phyloP scores from a whole-genome alignment of 176 grass and related monocot genomes.

The Triticum dicoccoides region DNA sequence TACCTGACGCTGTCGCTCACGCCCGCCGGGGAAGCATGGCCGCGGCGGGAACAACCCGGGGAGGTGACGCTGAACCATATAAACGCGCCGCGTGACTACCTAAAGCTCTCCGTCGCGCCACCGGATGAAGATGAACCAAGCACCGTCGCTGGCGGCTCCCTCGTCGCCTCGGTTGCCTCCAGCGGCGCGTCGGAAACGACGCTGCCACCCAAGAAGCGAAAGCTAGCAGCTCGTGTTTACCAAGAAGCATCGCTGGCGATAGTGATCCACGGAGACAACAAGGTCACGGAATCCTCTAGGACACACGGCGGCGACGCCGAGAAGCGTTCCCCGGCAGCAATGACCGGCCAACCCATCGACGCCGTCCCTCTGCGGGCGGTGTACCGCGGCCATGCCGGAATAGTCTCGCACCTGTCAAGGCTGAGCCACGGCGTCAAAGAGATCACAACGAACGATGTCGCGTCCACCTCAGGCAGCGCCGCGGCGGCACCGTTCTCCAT shows the following conservation, averaged over 20 bases:
- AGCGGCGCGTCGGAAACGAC: neutral
- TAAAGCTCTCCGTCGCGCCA: neutral
- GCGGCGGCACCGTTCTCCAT: too few relatives aligned
- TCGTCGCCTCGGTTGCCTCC: neutral
- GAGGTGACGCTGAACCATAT: neutral
- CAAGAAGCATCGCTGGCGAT: neutral
- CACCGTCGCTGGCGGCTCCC: neutral
- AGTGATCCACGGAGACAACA: too few relatives aligned
- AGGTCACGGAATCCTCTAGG: too few relatives aligned
- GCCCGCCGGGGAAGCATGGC: neutral
- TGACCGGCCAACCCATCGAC: neutral
- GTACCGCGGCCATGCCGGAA: too few relatives aligned
- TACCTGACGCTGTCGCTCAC: constrained; percentile 2
- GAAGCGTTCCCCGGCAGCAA: neutral
- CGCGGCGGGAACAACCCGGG: neutral
- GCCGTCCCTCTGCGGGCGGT: too few relatives aligned
- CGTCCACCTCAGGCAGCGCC: too few relatives aligned
- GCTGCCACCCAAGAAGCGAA: neutral
- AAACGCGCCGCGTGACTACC: neutral
- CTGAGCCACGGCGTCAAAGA: too few relatives aligned
- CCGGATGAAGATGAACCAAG: neutral
- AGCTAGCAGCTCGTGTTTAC: too few relatives aligned
- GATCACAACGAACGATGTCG: too few relatives aligned
- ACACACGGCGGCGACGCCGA: neutral
- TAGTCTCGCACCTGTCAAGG: too few relatives aligned